Base-by-base conservation (phyloP, 495 filamentous ascomycete genomes). In the Pseudevernia furfuracea region DNA sequence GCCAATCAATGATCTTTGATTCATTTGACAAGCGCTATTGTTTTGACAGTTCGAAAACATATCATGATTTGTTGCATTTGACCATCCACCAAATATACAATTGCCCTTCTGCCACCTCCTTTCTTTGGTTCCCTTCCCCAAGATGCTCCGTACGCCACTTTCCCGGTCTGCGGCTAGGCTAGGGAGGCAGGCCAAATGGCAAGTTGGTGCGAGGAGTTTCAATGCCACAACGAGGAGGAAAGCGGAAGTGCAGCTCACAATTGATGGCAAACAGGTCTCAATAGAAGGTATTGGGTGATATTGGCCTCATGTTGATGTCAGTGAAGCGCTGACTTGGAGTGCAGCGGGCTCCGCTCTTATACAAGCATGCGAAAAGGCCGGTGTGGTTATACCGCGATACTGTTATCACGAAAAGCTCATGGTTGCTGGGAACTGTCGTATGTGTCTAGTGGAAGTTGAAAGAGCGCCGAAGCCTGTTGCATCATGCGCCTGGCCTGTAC, bases 361-460 rank as follows among this genome's bases (percentile, higher is more conserved):
- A 74, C 94, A 98, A 80, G 94, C 94, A 69, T 97, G 94, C 80
- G 94, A 98, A 78, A 96, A 98, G 78, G 94, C 94, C 63, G 94
- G 94, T 68, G 84, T 80, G 61, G 90, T 87, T n/a, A 84, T 96
- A 70, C 92, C 92, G 66, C 91, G 89, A 89, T 98, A 97, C 79
- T 98, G 94, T 78, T 98, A 98, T 76, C 94, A 98, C 84, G 94
- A 96, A 88, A 98, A 98, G 78, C 83, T 98, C 63, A 89, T 95
- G 89, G 95, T 98, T 79, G 94, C 94, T 68, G 94, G 94, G 74
- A 98, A 98, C 77, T 98, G 94, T 84, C 92, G 94, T 79, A 98
- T 97, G 94, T 98, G 94, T 78, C 78, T 98, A 71, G 94, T 98
- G 68, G 94, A 98, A 81, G 94, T 98, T 67, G 95, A 96, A 79